phyloP scores from a whole-genome alignment of 805 yeast species.

The Teunomyces lycoperdinae region DNA sequence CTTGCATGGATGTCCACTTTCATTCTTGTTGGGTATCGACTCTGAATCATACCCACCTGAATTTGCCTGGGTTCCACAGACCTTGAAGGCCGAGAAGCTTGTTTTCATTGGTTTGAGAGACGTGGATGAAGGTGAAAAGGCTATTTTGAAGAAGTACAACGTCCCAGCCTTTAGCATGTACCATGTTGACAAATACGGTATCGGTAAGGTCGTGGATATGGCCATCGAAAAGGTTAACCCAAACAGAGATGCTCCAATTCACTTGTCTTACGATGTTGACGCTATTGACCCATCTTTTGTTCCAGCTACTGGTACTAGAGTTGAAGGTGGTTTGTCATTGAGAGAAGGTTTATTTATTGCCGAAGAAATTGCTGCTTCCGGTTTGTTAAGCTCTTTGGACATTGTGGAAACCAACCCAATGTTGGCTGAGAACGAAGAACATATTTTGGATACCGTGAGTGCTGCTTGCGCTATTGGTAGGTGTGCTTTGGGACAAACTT shows the following conservation, averaged over 20 bases:
- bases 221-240: slow-evolving; percentile 81
- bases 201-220: slow-evolving; percentile 87
- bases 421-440: slow-evolving; percentile 72
- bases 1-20: slow-evolving; percentile 94
- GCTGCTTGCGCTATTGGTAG: slow-evolving; percentile 90
- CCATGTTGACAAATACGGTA: slow-evolving; percentile 92
- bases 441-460: slow-evolving; percentile 78
- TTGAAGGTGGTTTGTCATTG: slow-evolving; percentile 90
- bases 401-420: slow-evolving; percentile 92
- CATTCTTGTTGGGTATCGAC: slow-evolving; percentile 84
- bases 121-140: slow-evolving; percentile 83
- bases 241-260: slow-evolving; percentile 65
- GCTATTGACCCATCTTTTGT: slow-evolving; percentile 93
- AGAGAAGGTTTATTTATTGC: slow-evolving; percentile 92
- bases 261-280: slow-evolving; percentile 92
- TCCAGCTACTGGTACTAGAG: slow-evolving; percentile 98
- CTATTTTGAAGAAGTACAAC: slow-evolving; percentile 62
- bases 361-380: slow-evolving; percentile 88
- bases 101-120: slow-evolving; percentile 95
- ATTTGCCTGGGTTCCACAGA: slow-evolving; percentile 75
- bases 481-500: slow-evolving; percentile 92
- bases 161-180: slow-evolving; percentile 92
- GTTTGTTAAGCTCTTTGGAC: slow-evolving; percentile 84
- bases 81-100: slow-evolving; percentile 63
- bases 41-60: slow-evolving; percentile 64